A percentile compares a stretch with the other conserved stretches of the same genome.
These are phyloP conservation scores for Hamamelis virginiana DNA, from an alignment of 164 flowering plant species.

Conservation along the genomic window DNA sequence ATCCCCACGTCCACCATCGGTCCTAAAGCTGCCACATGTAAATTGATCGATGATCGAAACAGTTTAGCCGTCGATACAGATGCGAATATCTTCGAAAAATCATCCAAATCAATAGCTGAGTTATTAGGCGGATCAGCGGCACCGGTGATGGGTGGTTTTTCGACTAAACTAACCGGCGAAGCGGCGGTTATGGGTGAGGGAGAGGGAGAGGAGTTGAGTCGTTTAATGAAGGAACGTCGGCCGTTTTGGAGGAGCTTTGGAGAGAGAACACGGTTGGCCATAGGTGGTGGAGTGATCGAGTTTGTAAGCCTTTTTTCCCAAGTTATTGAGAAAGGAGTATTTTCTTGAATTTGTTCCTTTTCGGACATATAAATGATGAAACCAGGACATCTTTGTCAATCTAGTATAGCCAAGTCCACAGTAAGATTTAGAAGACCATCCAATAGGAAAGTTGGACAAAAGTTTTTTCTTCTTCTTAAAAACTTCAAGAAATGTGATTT, in stretches of 20 bases:
- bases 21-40: conserved; percentile 47
- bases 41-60: conserved; percentile 43
- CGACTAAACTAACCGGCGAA: conserved; percentile 9
- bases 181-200: conserved; percentile 20
- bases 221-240: conserved; percentile 16
- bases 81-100: conserved; percentile 49
- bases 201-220: conserved; percentile 31
- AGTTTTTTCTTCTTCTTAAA: too few relatives aligned
- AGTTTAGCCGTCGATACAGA: conserved; percentile 44
- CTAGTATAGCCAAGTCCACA: too few relatives aligned
- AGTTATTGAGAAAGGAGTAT: too few relatives aligned
- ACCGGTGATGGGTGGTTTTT: neutral
- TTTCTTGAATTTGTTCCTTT: too few relatives aligned
- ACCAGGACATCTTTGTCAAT: too few relatives aligned
- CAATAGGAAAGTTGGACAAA: too few relatives aligned
- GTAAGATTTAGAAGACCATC: too few relatives aligned
- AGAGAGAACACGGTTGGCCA: conserved; percentile 31
- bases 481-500: too few relatives aligned
- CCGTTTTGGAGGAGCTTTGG: conserved; percentile 24
- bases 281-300: neutral
- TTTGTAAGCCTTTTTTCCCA: neutral
- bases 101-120: conserved; percentile 26
- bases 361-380: too few relatives aligned
- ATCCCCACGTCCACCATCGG: conserved; percentile 69
- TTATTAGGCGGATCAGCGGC: conserved; percentile 8